Conservation (phyloP, 2,329 filamentous ascomycete genomes). For the Tolypocladium tundrense region DNA sequence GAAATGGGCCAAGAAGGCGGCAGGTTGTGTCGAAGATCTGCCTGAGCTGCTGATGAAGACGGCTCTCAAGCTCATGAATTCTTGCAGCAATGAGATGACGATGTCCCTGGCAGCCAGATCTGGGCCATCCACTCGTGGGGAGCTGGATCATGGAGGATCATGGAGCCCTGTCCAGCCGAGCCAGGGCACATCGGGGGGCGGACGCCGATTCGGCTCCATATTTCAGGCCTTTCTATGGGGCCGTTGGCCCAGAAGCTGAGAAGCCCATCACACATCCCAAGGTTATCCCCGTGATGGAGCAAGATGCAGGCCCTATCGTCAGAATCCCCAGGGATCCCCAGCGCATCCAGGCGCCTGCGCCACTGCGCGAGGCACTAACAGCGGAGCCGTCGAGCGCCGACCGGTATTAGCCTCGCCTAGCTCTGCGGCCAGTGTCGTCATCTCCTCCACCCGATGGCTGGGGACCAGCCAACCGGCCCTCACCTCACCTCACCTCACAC, state of each 20-base stretch:
- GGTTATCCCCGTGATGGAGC: background rate
- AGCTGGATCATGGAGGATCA: background rate
- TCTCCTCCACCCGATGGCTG: background rate
- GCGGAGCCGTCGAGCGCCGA: background rate
- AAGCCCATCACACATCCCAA: background rate
- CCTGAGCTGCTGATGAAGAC: background rate
- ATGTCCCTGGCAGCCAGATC: background rate
- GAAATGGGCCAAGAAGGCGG: background rate
- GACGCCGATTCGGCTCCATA: background rate
- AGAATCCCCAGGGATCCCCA: background rate
- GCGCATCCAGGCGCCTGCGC: background rate
- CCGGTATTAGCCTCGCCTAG: background rate
- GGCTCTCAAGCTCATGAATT: background rate
- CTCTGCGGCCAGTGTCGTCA: background rate
- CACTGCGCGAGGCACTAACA: background rate
- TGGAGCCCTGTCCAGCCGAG: background rate
- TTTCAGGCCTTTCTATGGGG: background rate
- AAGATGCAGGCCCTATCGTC: background rate
- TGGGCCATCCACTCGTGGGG: background rate
- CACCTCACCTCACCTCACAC: background rate
- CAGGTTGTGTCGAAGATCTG: background rate
- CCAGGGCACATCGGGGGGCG: background rate
- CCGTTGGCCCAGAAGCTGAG: background rate
- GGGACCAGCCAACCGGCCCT: background rate
- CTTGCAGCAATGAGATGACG: background rate